Percentiles rank a stretch among this genome's conserved stretches.
Conservation (phyloP, 768 basidiomycete genomes). For the Boletus eberwhitei region DNA sequence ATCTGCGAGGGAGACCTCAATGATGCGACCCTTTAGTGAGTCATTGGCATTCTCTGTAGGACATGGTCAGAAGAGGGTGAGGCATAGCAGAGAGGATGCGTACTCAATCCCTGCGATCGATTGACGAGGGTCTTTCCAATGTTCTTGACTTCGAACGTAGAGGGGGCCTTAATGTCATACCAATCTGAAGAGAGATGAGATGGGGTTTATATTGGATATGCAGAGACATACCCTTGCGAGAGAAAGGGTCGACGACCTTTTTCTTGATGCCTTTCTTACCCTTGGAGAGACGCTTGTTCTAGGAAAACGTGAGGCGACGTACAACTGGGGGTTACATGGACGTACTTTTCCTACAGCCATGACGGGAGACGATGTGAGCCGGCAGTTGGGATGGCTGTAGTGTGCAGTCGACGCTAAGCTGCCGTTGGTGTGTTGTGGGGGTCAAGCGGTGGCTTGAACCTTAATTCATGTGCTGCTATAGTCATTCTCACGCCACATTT, state of each 20-base stretch:
- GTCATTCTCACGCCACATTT: conserved; percentile 41
- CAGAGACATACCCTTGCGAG: conserved; percentile 79
- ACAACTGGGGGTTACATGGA: neutral
- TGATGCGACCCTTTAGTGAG: conserved; percentile 93
- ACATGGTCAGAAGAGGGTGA: conserved; percentile 6
- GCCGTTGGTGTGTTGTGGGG: conserved; percentile 15
- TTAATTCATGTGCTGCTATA: conserved; percentile 43
- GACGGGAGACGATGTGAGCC: conserved; percentile 41
- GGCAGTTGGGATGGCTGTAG: conserved; percentile 49
- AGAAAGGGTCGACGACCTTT: conserved; percentile 99
- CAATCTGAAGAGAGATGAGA: conserved; percentile 60
- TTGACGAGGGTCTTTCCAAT: conserved; percentile 99
- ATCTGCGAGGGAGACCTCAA: conserved; percentile 95
- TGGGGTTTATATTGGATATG: neutral
- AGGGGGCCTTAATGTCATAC: conserved; percentile 99
- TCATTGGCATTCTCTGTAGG: conserved; percentile 93
- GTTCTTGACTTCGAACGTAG: conserved; percentile 94
- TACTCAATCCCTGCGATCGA: conserved; percentile 96
- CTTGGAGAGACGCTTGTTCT: conserved; percentile 99
- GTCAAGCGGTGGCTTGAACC: conserved; percentile 56
- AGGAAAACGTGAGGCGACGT: conserved; percentile 4
- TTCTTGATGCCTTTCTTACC: conserved; percentile 99
- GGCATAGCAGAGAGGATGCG: conserved; percentile 34
- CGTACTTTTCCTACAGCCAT: conserved; percentile 92
- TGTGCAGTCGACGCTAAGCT: conserved; percentile 19